Conservation (phyloP, 1,284 basidiomycete genomes). For the Ganoderma lingzhi region DNA sequence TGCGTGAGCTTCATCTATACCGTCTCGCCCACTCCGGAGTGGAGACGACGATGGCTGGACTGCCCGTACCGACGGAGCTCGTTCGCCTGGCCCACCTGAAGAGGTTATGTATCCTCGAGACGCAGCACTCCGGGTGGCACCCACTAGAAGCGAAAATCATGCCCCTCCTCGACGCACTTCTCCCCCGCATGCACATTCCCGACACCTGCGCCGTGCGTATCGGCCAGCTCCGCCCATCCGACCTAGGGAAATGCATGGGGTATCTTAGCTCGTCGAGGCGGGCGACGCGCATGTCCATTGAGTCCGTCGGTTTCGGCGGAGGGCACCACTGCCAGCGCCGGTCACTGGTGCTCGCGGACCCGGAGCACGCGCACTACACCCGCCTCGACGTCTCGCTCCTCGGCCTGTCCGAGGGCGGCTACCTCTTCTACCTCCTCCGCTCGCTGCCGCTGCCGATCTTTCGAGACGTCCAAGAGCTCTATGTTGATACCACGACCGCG, state of each 20-base stretch:
- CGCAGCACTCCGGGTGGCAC: not conserved
- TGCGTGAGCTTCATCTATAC: slow-evolving; percentile 8
- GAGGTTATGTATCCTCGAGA: slow-evolving; percentile 1
- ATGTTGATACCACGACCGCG: not conserved
- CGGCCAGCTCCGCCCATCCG: not conserved
- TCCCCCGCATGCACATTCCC: not conserved
- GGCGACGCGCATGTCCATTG: slow-evolving; percentile 3
- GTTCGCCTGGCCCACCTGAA: not conserved
- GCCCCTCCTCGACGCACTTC: not conserved
- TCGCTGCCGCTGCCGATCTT: not conserved
- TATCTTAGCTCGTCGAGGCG: not conserved
- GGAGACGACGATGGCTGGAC: not conserved
- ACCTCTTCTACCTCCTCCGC: not conserved
- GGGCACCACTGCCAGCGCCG: not conserved
- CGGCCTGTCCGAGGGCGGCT: not conserved
- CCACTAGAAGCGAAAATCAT: not conserved
- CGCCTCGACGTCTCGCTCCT: slow-evolving; percentile 1
- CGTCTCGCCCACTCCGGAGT: slow-evolving; percentile 1
- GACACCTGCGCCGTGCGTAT: slow-evolving; percentile 1
- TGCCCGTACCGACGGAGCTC: not conserved
- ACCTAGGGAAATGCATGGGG: not conserved
- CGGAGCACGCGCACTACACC: not conserved
- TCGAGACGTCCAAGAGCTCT: not conserved
- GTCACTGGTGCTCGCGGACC: not conserved
- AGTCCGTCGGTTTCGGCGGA: not conserved